A percentile compares a stretch with the other conserved stretches of the same genome.
Evolutionary conservation across 2,329 filamentous ascomycete species (phyloP).

Genomic region (Fusarium piperis): DNA sequence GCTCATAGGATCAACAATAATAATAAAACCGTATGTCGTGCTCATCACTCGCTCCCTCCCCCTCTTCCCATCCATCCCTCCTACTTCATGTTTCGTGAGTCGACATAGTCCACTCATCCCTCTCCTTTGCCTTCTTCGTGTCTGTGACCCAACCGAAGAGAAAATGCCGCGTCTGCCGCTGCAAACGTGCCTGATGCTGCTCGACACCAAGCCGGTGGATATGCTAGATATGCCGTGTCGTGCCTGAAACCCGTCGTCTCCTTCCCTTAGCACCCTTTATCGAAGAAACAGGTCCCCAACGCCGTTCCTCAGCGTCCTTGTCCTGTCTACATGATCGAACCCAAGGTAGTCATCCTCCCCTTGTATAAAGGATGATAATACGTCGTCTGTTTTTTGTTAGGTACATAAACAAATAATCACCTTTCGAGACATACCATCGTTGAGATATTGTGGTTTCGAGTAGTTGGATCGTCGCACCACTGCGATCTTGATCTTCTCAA

Average conservation of each 20-base stretch:
- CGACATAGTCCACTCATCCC: neutral
- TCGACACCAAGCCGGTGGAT: constrained; percentile 14
- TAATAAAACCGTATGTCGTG: constrained; percentile 27
- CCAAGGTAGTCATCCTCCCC: constrained; percentile 71
- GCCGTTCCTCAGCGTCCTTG: constrained; percentile 67
- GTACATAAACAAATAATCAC: neutral
- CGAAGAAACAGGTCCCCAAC: constrained; percentile 70
- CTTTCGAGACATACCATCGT: constrained; percentile 71
- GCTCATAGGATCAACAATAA: constrained; percentile 6
- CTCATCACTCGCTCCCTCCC: constrained; percentile 13
- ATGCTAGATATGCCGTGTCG: constrained; percentile 17
- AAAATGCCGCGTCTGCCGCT: constrained; percentile 1
- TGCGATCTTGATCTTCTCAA: constrained; percentile 98
- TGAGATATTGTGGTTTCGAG: constrained; percentile 82
- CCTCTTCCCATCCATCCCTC: neutral
- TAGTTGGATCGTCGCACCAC: constrained; percentile 77
- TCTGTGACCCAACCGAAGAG: constrained; percentile 1
- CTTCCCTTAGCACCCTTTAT: constrained; percentile 39
- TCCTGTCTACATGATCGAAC: constrained; percentile 72
- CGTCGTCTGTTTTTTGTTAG: constrained; percentile 61
- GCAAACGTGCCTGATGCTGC: constrained; percentile 13
- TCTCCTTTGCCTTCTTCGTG: constrained; percentile 13
- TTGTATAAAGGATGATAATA: constrained; percentile 62
- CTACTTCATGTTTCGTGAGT: constrained; percentile 4
- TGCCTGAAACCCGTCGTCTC: constrained; percentile 9